Percentiles rank a stretch among this genome's conserved stretches.
Evolutionary conservation across 2,329 filamentous ascomycete species (phyloP).

Genomic region (Tolypocladium sp.): DNA sequence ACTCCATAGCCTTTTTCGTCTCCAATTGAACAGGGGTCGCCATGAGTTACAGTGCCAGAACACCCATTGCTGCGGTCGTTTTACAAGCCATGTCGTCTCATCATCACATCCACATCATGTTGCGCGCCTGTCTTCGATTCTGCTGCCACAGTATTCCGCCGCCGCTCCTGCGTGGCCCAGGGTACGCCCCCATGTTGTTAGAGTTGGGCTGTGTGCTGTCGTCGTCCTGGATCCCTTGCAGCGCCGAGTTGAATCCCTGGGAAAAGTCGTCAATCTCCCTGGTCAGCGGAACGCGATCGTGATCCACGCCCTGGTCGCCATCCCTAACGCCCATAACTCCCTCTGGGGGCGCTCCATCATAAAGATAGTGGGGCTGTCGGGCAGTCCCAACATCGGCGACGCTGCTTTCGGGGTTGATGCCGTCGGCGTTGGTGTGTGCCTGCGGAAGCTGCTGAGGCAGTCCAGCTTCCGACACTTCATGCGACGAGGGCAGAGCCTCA

Average conservation of each 20-base stretch:
- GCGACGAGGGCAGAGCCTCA: slow-evolving; percentile 17
- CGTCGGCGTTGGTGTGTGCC: slow-evolving; percentile 4
- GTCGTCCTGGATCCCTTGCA: slow-evolving; percentile 26
- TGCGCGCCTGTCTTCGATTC: slow-evolving; percentile 38
- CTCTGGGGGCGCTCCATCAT: not conserved
- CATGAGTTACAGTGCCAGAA: not conserved
- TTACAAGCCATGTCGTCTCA: no score
- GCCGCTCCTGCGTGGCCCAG: slow-evolving; percentile 16
- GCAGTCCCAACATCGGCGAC: not conserved
- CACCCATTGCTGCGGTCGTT: not conserved
- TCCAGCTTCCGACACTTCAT: slow-evolving; percentile 13
- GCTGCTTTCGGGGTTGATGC: slow-evolving; percentile 1
- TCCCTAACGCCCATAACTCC: slow-evolving; percentile 11
- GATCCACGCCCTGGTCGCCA: slow-evolving; percentile 14
- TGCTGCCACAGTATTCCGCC: slow-evolving; percentile 44
- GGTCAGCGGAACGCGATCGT: slow-evolving; percentile 30
- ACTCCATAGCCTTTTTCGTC: not conserved
- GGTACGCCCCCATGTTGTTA: slow-evolving; percentile 10
- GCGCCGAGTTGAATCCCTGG: slow-evolving; percentile 29
- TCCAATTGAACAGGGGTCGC: not conserved
- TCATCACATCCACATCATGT: slow-evolving; percentile 35
- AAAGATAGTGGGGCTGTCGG: not conserved
- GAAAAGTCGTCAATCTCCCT: slow-evolving; percentile 35
- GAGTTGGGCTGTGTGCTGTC: slow-evolving; percentile 9
- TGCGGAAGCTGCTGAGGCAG: slow-evolving; percentile 4